Evolutionary conservation across 164 flowering plant species (phyloP).

Genomic region (Buxus sempervirens): DNA sequence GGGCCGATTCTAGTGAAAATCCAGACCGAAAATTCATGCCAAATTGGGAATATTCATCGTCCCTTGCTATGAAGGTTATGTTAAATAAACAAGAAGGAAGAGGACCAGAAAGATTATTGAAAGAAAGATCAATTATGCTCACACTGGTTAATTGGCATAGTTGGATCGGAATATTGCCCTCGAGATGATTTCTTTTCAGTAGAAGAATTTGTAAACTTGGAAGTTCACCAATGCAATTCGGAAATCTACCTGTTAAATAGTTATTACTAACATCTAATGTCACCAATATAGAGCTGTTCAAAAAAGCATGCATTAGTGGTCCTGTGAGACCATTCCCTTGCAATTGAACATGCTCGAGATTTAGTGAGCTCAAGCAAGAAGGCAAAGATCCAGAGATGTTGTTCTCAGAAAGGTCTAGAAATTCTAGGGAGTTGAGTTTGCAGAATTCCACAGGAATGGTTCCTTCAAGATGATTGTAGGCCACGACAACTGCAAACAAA

Average conservation of each 20-base stretch:
- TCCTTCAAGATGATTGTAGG: not conserved
- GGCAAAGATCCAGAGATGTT: not conserved
- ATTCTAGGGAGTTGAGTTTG: not conserved
- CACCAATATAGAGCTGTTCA: not conserved
- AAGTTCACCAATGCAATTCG: not conserved
- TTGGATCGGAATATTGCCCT: constrained; percentile 9
- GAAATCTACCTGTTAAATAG: constrained; percentile 2
- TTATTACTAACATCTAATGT: constrained; percentile 6
- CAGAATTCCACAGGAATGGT: constrained; percentile 2
- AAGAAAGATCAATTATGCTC: constrained; percentile 11
- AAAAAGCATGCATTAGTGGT: not conserved
- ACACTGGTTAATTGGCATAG: constrained; percentile 5
- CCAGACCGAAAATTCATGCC: too few species aligned
- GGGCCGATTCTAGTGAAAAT: not conserved
- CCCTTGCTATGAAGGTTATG: not conserved
- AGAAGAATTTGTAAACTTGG: not conserved
- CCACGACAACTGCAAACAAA: not conserved
- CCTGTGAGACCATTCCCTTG: not conserved
- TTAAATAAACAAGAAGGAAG: constrained; percentile 19
- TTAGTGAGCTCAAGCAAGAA: not conserved
- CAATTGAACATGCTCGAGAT: not conserved
- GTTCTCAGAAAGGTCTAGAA: constrained; percentile 8
- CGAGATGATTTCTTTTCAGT: constrained; percentile 5
- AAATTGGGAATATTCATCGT: not conserved
- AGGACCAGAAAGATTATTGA: constrained; percentile 15